phyloP scores from a whole-genome alignment of 2,329 filamentous ascomycete species.

The Plectosphaerella sp. region DNA sequence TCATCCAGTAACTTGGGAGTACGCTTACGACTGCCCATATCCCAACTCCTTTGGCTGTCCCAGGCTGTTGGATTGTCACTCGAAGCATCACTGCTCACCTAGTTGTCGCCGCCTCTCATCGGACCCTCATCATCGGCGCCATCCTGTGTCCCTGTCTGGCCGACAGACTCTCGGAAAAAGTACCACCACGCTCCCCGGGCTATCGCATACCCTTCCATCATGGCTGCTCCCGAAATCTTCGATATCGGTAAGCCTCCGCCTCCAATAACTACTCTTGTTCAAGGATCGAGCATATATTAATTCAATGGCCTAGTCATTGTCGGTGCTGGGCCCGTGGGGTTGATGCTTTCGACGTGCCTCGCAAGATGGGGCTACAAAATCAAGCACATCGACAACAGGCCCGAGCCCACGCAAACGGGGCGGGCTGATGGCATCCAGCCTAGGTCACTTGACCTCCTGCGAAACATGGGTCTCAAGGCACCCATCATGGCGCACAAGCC shows the following conservation, averaged over 20 bases:
- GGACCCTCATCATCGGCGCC: too few relatives aligned
- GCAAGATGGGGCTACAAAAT: slow-evolving; percentile 92
- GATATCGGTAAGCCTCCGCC: background rate
- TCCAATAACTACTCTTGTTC: background rate
- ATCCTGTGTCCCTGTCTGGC: too few relatives aligned
- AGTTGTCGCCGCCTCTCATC: too few relatives aligned
- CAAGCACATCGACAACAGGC: slow-evolving; percentile 89
- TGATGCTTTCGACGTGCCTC: slow-evolving; percentile 82
- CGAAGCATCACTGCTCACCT: too few relatives aligned
- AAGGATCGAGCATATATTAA: background rate
- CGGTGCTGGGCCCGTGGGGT: slow-evolving; percentile 82
- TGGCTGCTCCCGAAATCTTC: background rate
- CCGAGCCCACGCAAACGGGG: slow-evolving; percentile 78
- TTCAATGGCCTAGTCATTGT: slow-evolving; percentile 62
- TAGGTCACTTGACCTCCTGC: slow-evolving; percentile 77
- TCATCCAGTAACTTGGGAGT: too few relatives aligned
- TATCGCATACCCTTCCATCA: background rate
- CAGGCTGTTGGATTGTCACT: too few relatives aligned
- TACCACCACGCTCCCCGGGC: too few relatives aligned
- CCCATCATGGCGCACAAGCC: slow-evolving; percentile 84
- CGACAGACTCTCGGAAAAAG: too few relatives aligned
- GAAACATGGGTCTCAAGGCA: slow-evolving; percentile 86
- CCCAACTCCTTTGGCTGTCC: too few relatives aligned
- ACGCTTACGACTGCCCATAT: too few relatives aligned
- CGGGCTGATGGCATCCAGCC: slow-evolving; percentile 91